Base-by-base conservation (phyloP, 805 yeast genomes). In the Clavispora asparagi region DNA sequence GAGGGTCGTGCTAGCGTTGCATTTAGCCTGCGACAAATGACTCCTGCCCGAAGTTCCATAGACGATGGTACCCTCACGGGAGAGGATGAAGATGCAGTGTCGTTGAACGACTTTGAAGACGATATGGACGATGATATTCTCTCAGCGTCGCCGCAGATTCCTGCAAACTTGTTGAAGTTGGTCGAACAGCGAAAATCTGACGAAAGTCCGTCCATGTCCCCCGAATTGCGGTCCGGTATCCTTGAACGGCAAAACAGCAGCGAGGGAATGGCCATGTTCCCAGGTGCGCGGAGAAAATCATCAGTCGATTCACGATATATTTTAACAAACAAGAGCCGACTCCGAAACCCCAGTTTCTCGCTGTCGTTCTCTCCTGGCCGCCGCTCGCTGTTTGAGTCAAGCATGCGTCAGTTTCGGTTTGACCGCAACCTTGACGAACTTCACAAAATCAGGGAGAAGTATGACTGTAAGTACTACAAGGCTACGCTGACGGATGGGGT, bases 131-230 rank as follows among this genome's bases (percentile, higher is more conserved):
- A 75, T 40, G 76, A 72, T 30, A 49, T 68, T 19, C 60, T 81
- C 23, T 77, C 83, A 0, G 81, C 80, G 5, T 82, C 87, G 1
- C 89, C 89, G 1, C 86, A 83, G 54, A 82, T 83, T 3, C 89
- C 89, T 0, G 77, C 78, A 30, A 79, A 79, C 39, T 66, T 83
- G 14, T 62, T 83, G 35, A 71, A 76, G 54, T 61, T 77, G 55
- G 87, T 74, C 47, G 87, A 76, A 58, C 70, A 60, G 61, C 65
- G 76, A 28, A 69, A 70, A 57, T 49, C 31, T 31, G 52, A 53
- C 40, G 51, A 50, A 39, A 60, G 66, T 1, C 68, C 73, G 13
- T 64, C 69, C 9, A 54, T 67, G 9, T 58, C 70, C 42, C 70
- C 71, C 4, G 59, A 57, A 29, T 40, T 46, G 17, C 47, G 58